Evolutionary conservation across 2,329 filamentous ascomycete species (phyloP).

Genomic region (Dactylellina sp.): DNA sequence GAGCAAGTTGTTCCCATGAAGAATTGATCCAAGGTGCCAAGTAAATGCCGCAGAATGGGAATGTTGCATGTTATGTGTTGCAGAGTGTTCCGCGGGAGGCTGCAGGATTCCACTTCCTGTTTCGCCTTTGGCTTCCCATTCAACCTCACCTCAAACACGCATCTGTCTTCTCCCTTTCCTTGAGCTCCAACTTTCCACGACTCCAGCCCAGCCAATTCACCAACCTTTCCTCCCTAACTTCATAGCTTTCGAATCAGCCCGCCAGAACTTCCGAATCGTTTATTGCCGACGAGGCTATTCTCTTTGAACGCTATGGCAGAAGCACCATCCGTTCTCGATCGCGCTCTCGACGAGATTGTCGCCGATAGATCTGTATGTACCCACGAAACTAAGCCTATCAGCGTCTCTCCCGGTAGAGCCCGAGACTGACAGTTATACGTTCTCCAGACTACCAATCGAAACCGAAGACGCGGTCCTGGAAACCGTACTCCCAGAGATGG

Average conservation of each 20-base stretch:
- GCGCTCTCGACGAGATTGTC: slow-evolving; percentile 56
- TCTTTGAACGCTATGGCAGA: slow-evolving; percentile 42
- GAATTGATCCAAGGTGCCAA: too few species aligned
- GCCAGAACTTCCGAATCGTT: neutral
- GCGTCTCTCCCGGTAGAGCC: neutral
- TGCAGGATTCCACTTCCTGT: slow-evolving; percentile 35
- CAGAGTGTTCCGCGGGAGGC: slow-evolving; percentile 43
- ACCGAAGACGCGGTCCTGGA: slow-evolving; percentile 53
- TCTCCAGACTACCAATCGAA: slow-evolving; percentile 50
- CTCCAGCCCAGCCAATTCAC: neutral
- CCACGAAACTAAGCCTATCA: slow-evolving; percentile 3
- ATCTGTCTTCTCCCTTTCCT: slow-evolving; percentile 21
- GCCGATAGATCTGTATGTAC: slow-evolving; percentile 54
- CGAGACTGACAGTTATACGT: neutral
- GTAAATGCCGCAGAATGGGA: neutral
- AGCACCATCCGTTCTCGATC: slow-evolving; percentile 52
- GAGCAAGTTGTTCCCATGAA: too few species aligned
- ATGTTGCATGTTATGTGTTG: slow-evolving; percentile 54
- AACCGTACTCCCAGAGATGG: slow-evolving; percentile 57
- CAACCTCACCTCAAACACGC: slow-evolving; percentile 21
- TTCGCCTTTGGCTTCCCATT: slow-evolving; percentile 39
- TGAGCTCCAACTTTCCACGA: neutral
- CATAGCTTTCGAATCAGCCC: neutral
- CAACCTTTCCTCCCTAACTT: slow-evolving; percentile 1
- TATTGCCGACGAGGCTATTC: neutral